Evolutionary conservation across 768 basidiomycete genomes (phyloP), one percentile per base, ranked within the genome.

Genomic region (Lactarius evosmus): DNA sequence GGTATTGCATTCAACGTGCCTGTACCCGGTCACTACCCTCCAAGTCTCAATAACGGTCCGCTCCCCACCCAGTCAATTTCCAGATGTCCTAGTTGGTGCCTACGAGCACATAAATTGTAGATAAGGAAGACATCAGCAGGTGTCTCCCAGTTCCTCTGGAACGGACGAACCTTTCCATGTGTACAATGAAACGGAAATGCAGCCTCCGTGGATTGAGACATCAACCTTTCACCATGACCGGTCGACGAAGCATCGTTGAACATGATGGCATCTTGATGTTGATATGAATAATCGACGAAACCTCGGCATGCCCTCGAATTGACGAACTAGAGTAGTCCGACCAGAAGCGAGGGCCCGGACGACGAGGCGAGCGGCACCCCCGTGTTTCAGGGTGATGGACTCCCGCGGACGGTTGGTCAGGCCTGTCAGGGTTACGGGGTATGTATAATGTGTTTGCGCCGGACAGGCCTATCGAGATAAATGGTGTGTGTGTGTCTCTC

Each of bases 131-230:
- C 61, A 49, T 62, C 49, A 55, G 57, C 49, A 32, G 51, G 30
- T 40, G 25, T 65, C 44, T 8, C 38, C 51, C 40, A n/a, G 52
- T 34, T 32, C 34, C 63, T n/a, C 60, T 56, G 22, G 41, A 46
- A n/a, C 19, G 4, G 52, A 61, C 74, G 29, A 41, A 89, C 91
- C 91, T n/a, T 82, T 72, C 96, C 97, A 75, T 99, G 97, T 33
- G 97, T 97, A 76, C 97, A 99, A 72, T 93, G 92, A 75, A 96
- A 98, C 1, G 96, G 95, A 70, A 92, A 89, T n/a, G n/a, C n/a
- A n/a, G n/a, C n/a, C n/a, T n/a, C n/a, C 9, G 87, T 80, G 30
- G 98, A 80, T 67, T 85, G 81, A 7, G 71, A 69, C 51, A 98
- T 79, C 44, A 99, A 81, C 52, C 79, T 76, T 68, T 81, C 73